These are phyloP conservation scores for Brettanomyces bruxellensis DNA, from an alignment of 805 yeast genomes.

Conservation along the genomic window DNA sequence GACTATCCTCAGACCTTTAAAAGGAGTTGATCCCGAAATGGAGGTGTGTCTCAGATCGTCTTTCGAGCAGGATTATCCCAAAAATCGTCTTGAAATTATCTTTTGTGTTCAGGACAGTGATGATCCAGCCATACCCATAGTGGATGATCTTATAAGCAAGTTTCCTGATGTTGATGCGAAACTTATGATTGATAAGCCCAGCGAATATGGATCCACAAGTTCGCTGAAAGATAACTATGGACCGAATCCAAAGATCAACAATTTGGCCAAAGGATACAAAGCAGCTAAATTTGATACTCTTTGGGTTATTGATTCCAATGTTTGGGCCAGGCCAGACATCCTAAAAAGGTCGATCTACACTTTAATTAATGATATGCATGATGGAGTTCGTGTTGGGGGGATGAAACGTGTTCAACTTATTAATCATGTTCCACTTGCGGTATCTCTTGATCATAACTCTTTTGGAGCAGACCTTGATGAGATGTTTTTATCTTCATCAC, in stretches of 20 bases:
- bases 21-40: slow-evolving; percentile 76
- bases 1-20: slow-evolving; percentile 71
- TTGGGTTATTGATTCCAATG: slow-evolving; percentile 85
- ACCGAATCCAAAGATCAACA: slow-evolving; percentile 85
- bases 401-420: slow-evolving; percentile 50
- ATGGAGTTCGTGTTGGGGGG: slow-evolving; percentile 28
- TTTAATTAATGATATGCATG: slow-evolving; percentile 38
- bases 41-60: slow-evolving; percentile 58
- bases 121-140: slow-evolving; percentile 62
- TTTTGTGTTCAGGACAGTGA: slow-evolving; percentile 60
- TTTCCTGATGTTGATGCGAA: slow-evolving; percentile 52
- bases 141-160: slow-evolving; percentile 36
- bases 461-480: slow-evolving; percentile 72
- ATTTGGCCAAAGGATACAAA: slow-evolving; percentile 70
- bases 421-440: slow-evolving; percentile 74
- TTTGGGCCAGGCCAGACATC: slow-evolving; percentile 63
- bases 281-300: slow-evolving; percentile 61
- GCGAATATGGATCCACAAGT: slow-evolving; percentile 16
- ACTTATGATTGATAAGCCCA: slow-evolving; percentile 37
- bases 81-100: slow-evolving; percentile 50
- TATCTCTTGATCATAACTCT: slow-evolving; percentile 11
- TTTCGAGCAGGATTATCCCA: slow-evolving; percentile 60
- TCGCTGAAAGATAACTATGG: slow-evolving; percentile 45
- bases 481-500: slow-evolving; percentile 76
- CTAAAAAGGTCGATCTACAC: slow-evolving; percentile 55